These are phyloP conservation scores for Aspergillus calidoustus DNA, from an alignment of 2,329 filamentous ascomycete species.

Conservation along the genomic window DNA sequence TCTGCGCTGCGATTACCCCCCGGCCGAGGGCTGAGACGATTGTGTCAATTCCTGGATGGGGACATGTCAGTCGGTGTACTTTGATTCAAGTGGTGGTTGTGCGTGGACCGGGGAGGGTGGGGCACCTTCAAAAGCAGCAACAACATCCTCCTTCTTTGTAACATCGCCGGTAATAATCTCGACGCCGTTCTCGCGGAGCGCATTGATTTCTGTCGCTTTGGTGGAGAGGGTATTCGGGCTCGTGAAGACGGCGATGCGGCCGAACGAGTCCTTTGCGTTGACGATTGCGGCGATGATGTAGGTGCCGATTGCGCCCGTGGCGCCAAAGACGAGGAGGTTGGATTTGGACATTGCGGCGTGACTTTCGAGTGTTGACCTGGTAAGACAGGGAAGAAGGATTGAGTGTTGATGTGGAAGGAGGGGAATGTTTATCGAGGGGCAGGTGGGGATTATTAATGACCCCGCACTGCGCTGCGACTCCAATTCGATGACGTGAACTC, in stretches of 20 bases:
- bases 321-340: conserved; percentile 31
- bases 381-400: not conserved
- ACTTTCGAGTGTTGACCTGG: too few species aligned
- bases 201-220: conserved; percentile 56
- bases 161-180: conserved; percentile 63
- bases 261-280: conserved; percentile 55
- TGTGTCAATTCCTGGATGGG: conserved; percentile 61
- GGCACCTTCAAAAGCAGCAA: conserved; percentile 59
- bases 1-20: conserved; percentile 64
- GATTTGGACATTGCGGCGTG: conserved; percentile 11
- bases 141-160: conserved; percentile 56
- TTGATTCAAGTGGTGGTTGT: not conserved
- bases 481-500: not conserved
- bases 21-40: conserved; percentile 69
- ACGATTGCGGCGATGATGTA: conserved; percentile 59
- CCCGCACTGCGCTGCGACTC: not conserved
- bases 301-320: conserved; percentile 29
- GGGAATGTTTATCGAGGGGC: not conserved
- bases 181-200: conserved; percentile 53
- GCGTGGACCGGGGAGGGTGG: not conserved
- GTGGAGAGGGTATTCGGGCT: conserved; percentile 55
- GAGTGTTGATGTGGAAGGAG: too few species aligned
- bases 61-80: too few species aligned
- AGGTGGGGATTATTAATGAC: not conserved
- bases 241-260: conserved; percentile 61